These are phyloP conservation scores for Verticillium albo-atrum DNA, from an alignment of 2,329 filamentous ascomycete genomes.

Conservation along the genomic window DNA sequence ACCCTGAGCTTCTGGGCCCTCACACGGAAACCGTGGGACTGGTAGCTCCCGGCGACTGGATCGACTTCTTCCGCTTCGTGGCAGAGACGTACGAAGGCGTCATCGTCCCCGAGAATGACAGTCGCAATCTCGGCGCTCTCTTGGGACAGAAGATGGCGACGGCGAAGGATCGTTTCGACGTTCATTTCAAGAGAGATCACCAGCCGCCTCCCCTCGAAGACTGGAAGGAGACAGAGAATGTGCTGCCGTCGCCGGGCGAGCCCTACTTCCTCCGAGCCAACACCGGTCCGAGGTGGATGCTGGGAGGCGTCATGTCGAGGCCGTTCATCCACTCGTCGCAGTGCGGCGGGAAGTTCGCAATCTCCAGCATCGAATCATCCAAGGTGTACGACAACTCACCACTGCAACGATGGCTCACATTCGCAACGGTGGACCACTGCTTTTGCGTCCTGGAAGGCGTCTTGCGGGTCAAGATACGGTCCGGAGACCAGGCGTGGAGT, in stretches of 20 bases:
- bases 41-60: conserved; percentile 54
- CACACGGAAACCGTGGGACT: conserved; percentile 51
- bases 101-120: conserved; percentile 45
- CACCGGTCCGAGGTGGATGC: conserved; percentile 39
- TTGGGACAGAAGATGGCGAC: conserved; percentile 52
- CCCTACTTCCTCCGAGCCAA: conserved; percentile 49
- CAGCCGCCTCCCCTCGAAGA: conserved; percentile 35
- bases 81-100: conserved; percentile 46
- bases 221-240: conserved; percentile 35
- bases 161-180: conserved; percentile 50
- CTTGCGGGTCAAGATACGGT: conserved; percentile 33
- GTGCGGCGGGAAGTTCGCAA: conserved; percentile 43
- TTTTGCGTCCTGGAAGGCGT: conserved; percentile 43
- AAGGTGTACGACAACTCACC: conserved; percentile 28
- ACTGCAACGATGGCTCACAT: conserved; percentile 33
- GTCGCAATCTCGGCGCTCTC: conserved; percentile 43
- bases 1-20: conserved; percentile 48
- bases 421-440: conserved; percentile 45
- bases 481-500: conserved; percentile 16
- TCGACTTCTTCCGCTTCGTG: conserved; percentile 57
- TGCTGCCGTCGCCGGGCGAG: conserved; percentile 29
- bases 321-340: conserved; percentile 45
- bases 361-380: conserved; percentile 46
- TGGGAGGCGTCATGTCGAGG: conserved; percentile 39
- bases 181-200: conserved; percentile 46